Percentiles rank a stretch among this genome's conserved stretches.
Conservation (phyloP, 352 stramenopile species). For the Lagenidium sp. region DNA sequence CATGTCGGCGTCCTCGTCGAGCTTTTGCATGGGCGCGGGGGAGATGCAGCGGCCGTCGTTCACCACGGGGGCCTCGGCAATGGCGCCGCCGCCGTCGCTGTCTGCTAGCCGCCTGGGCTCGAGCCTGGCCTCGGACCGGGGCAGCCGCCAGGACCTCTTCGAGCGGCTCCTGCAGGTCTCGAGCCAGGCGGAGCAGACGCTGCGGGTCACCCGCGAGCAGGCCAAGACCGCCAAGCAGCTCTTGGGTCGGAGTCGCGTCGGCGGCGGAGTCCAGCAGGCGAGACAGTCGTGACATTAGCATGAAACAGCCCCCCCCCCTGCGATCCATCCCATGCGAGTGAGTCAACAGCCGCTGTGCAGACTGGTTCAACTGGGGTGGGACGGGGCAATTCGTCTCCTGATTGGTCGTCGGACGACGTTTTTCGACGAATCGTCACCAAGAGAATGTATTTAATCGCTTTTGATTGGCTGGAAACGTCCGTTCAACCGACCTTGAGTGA, state of each 20-base stretch:
- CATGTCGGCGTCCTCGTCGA: no score
- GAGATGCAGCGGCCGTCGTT: not conserved
- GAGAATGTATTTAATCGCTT: not conserved
- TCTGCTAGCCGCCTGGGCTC: no score
- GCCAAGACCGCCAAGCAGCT: slow-evolving; percentile 19
- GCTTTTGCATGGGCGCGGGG: not conserved
- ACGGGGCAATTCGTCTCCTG: no score
- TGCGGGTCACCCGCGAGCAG: slow-evolving; percentile 28
- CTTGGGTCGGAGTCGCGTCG: slow-evolving; percentile 9
- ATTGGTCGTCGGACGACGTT: no score
- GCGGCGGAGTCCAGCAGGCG: not conserved
- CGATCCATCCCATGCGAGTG: no score
- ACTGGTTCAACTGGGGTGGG: no score
- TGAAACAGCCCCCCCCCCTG: no score
- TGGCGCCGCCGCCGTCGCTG: slow-evolving; percentile 17
- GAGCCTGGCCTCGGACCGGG: slow-evolving; percentile 15
- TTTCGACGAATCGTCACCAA: not conserved
- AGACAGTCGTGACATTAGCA: no score
- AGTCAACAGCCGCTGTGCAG: no score
- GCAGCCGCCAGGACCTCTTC: slow-evolving; percentile 25
- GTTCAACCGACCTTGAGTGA: not conserved
- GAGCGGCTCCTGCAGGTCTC: slow-evolving; percentile 26
- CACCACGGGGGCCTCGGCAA: slow-evolving; percentile 1
- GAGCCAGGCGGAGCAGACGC: slow-evolving; percentile 30
- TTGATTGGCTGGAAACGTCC: not conserved